phyloP scores from a whole-genome alignment of 2,329 filamentous ascomycete genomes.

The Botryotinia narcissicola region DNA sequence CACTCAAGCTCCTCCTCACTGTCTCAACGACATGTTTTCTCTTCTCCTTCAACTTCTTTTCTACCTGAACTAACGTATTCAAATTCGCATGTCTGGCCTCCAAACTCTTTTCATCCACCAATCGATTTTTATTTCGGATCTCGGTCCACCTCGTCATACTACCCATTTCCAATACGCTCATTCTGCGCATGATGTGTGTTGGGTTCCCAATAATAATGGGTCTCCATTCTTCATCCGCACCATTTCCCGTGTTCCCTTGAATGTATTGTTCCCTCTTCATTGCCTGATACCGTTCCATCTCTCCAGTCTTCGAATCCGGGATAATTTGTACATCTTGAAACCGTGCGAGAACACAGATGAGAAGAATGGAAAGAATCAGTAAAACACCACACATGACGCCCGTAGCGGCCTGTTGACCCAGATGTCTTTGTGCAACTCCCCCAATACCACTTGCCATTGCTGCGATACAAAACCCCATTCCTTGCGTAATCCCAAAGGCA shows the following conservation, averaged over 20 bases:
- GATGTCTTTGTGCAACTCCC: constrained; percentile 61
- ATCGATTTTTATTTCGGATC: constrained; percentile 59
- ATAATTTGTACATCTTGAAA: constrained; percentile 68
- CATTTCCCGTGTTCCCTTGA: constrained; percentile 32
- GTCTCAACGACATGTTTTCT: constrained; percentile 26
- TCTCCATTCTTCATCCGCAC: constrained; percentile 56
- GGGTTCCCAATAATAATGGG: constrained; percentile 71
- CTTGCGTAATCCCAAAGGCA: constrained; percentile 69
- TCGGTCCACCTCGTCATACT: constrained; percentile 69
- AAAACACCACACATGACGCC: constrained; percentile 67
- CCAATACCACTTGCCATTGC: constrained; percentile 67
- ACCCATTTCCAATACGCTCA: constrained; percentile 71
- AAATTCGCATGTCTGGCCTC: constrained; percentile 38
- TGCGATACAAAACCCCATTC: constrained; percentile 66
- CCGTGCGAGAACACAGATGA: constrained; percentile 61
- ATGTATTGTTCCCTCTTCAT: constrained; percentile 44
- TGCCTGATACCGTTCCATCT: constrained; percentile 53
- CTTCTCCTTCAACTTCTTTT: constrained; percentile 30
- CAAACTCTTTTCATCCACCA: constrained; percentile 48
- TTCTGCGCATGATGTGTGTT: constrained; percentile 62
- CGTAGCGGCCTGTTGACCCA: constrained; percentile 67
- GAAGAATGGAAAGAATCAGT: constrained; percentile 60
- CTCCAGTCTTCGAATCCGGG: constrained; percentile 55
- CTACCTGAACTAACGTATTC: constrained; percentile 29
- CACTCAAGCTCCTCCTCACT: constrained; percentile 29